Conservation (phyloP, 257 asterid species). For the Euphrasia confusa region DNA sequence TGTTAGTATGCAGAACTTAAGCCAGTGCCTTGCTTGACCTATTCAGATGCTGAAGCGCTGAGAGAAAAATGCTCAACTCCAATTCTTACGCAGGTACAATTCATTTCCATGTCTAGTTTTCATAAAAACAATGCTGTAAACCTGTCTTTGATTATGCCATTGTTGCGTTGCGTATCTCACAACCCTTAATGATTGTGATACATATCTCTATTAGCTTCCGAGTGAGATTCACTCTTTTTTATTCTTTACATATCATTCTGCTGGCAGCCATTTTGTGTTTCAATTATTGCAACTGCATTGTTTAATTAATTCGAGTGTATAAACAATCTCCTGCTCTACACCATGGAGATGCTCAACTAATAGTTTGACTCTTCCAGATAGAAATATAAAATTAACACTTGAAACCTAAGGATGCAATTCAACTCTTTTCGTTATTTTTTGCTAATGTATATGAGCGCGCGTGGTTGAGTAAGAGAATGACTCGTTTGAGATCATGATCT, state of each 20-base stretch:
- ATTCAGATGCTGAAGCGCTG: slow-evolving; percentile 65
- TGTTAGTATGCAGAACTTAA: slow-evolving; percentile 96
- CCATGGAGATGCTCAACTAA: not conserved
- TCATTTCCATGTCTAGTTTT: slow-evolving; percentile 14
- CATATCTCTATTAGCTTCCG: too few relatives aligned
- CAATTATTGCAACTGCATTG: not conserved
- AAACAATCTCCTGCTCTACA: not conserved
- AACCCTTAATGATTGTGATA: too few relatives aligned
- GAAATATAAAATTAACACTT: not conserved
- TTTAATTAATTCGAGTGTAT: not conserved
- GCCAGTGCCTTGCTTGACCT: slow-evolving; percentile 94
- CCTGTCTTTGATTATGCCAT: too few relatives aligned
- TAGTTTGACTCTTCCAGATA: not conserved
- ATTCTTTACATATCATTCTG: too few relatives aligned
- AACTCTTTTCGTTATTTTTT: not conserved
- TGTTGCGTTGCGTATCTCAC: too few relatives aligned
- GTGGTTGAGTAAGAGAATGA: not conserved
- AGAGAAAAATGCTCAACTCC: slow-evolving; percentile 92
- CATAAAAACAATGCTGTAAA: too few relatives aligned
- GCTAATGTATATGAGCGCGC: not conserved
- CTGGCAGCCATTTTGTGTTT: too few relatives aligned
- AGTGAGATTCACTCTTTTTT: too few relatives aligned
- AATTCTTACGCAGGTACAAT: slow-evolving; percentile 75
- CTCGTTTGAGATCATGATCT: not conserved
- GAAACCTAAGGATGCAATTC: slow-evolving; percentile 10